Conservation (phyloP, 495 filamentous ascomycete species). For the Aspergillus asperescens region DNA sequence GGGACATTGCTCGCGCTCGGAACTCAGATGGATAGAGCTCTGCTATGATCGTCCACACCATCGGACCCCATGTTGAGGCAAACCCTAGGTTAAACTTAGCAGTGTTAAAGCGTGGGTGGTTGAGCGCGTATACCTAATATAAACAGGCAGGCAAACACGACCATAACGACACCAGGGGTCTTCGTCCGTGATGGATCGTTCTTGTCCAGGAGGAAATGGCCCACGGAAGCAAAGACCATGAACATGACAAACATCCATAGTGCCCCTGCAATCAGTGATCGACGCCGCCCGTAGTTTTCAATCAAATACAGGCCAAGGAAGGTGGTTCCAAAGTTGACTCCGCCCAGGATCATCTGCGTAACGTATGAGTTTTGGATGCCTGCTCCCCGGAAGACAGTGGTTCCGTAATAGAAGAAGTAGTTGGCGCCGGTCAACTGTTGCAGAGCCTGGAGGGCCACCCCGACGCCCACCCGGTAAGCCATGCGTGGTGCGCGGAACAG, state of each 20-base stretch:
- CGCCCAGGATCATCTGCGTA: slow-evolving; percentile 67
- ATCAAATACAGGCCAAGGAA: slow-evolving; percentile 66
- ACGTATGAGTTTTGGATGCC: slow-evolving; percentile 62
- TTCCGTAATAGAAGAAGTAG: slow-evolving; percentile 77
- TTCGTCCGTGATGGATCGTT: slow-evolving; percentile 3
- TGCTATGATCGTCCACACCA: slow-evolving; percentile 73
- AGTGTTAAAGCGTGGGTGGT: neutral
- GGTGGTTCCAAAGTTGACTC: slow-evolving; percentile 66
- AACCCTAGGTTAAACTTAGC: slow-evolving; percentile 23
- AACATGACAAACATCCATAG: slow-evolving; percentile 67
- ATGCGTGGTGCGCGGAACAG: slow-evolving; percentile 63
- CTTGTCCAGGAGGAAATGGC: slow-evolving; percentile 59
- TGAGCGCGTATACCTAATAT: neutral
- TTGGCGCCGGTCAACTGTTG: slow-evolving; percentile 43
- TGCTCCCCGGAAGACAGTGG: slow-evolving; percentile 61
- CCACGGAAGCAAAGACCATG: slow-evolving; percentile 64
- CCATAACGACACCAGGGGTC: slow-evolving; percentile 47
- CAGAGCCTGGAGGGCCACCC: slow-evolving; percentile 56
- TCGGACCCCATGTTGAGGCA: slow-evolving; percentile 73
- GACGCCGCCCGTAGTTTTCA: slow-evolving; percentile 62
- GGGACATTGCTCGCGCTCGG: slow-evolving; percentile 65
- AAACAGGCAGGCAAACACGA: slow-evolving; percentile 27
- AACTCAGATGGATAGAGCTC: slow-evolving; percentile 76
- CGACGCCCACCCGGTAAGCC: slow-evolving; percentile 61
- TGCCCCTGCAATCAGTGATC: slow-evolving; percentile 58